Percentiles rank a stretch among this genome's conserved stretches.
phyloP scores from a whole-genome alignment of 345 rosid genomes.

The Physaria fendleri region DNA sequence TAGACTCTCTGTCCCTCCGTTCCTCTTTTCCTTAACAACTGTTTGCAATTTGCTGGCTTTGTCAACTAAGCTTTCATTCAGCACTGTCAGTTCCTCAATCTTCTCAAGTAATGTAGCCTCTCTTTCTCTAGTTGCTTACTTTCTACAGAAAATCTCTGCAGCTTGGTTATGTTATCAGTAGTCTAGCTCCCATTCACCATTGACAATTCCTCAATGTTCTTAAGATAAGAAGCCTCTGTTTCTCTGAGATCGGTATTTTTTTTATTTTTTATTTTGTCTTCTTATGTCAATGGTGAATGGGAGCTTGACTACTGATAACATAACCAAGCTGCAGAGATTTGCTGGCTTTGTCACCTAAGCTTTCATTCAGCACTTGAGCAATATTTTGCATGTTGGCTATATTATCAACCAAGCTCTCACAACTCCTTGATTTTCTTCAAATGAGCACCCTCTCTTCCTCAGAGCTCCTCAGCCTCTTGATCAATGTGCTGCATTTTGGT shows the following conservation, averaged over 20 bases:
- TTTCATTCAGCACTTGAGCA: no score
- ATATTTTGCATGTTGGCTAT: slow-evolving; percentile 54
- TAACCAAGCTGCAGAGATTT: slow-evolving; percentile 2
- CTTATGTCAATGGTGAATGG: slow-evolving; percentile 18
- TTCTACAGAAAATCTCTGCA: slow-evolving; percentile 7
- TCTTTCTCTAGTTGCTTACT: slow-evolving; percentile 1
- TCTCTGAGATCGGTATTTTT: slow-evolving; percentile 21
- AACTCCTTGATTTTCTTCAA: slow-evolving; percentile 23
- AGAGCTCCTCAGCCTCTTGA: slow-evolving; percentile 14
- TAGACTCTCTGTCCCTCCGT: slow-evolving; percentile 13
- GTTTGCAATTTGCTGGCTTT: slow-evolving; percentile 15
- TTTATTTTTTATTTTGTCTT: no score
- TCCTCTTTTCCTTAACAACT: slow-evolving; percentile 11
- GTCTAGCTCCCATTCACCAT: slow-evolving; percentile 16
- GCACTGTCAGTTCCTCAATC: slow-evolving; percentile 20
- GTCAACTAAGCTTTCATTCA: slow-evolving; percentile 9
- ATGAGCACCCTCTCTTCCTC: slow-evolving; percentile 19
- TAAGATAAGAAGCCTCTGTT: slow-evolving; percentile 21
- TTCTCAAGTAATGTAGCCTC: slow-evolving; percentile 14
- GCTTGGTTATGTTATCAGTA: slow-evolving; percentile 3
- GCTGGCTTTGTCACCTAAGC: no score
- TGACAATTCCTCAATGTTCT: slow-evolving; percentile 24
- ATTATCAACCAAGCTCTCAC: slow-evolving; percentile 53
- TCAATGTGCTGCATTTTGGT: slow-evolving; percentile 14
- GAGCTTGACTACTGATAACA: slow-evolving; percentile 12